These are phyloP conservation scores for Eucalyptus erythrocorys DNA, from an alignment of 345 rosid genomes.

Conservation along the genomic window DNA sequence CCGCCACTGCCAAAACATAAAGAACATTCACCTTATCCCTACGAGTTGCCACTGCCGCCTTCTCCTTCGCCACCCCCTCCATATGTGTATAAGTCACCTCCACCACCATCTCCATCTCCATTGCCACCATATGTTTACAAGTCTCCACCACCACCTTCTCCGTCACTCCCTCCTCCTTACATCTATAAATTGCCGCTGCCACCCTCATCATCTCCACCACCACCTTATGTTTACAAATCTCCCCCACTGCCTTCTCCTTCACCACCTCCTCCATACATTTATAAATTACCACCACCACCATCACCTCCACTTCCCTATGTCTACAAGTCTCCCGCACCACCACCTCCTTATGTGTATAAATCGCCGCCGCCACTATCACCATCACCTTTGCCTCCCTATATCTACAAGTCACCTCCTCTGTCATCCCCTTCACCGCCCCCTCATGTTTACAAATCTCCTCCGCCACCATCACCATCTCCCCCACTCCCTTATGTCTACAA, in stretches of 20 bases:
- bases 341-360: background rate
- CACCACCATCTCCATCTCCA: background rate
- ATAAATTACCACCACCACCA: background rate
- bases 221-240: background rate
- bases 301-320: background rate
- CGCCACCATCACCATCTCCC: background rate
- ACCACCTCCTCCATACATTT: background rate
- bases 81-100: background rate
- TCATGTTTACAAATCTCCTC: background rate
- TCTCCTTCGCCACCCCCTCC: background rate
- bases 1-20: background rate
- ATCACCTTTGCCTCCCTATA: background rate
- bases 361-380: accelerated
- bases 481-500: background rate
- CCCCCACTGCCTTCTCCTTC: accelerated
- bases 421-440: background rate
- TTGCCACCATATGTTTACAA: background rate
- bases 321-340: background rate
- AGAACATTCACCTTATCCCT: background rate
- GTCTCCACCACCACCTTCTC: background rate
- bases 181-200: background rate
- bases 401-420: background rate
- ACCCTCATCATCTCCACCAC: background rate
- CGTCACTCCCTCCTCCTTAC: background rate
- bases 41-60: background rate